Conservation (phyloP, 1,284 basidiomycete species). For the Tilletiopsis washingtonensis region DNA sequence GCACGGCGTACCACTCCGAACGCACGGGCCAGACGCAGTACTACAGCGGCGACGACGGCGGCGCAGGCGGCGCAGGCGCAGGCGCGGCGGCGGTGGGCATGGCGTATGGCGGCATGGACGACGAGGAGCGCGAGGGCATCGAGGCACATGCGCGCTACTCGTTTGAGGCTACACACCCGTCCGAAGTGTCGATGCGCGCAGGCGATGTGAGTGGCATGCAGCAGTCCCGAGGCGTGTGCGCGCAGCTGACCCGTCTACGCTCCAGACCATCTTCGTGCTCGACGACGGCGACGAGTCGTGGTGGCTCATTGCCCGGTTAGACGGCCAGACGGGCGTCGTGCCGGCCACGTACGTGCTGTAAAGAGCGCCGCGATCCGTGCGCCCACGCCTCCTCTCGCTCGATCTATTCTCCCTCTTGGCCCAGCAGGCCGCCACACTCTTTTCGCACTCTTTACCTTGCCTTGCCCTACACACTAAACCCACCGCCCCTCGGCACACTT, state of each 20-base stretch:
- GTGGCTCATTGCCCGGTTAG: constrained; percentile 38
- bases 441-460: too few species aligned
- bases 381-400: too few species aligned
- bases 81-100: constrained; percentile 4
- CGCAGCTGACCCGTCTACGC: too few species aligned
- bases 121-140: constrained; percentile 22
- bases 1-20: constrained; percentile 33
- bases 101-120: background rate
- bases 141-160: constrained; percentile 37
- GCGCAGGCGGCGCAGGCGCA: constrained; percentile 8
- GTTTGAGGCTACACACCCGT: constrained; percentile 37
- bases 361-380: too few species aligned
- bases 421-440: too few species aligned
- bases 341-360: constrained; percentile 38
- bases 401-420: too few species aligned
- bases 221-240: too few species aligned
- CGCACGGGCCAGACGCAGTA: constrained; percentile 23
- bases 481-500: too few species aligned
- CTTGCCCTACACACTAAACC: too few species aligned
- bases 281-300: constrained; percentile 38
- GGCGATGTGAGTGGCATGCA: too few species aligned
- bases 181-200: constrained; percentile 28
- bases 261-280: constrained; percentile 33
- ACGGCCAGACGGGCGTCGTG: constrained; percentile 29
- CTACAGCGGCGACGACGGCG: constrained; percentile 45